A percentile compares a stretch with the other conserved stretches of the same genome.
Conservation (phyloP, 2,329 filamentous ascomycete genomes). For the Sporothrix protearum region DNA sequence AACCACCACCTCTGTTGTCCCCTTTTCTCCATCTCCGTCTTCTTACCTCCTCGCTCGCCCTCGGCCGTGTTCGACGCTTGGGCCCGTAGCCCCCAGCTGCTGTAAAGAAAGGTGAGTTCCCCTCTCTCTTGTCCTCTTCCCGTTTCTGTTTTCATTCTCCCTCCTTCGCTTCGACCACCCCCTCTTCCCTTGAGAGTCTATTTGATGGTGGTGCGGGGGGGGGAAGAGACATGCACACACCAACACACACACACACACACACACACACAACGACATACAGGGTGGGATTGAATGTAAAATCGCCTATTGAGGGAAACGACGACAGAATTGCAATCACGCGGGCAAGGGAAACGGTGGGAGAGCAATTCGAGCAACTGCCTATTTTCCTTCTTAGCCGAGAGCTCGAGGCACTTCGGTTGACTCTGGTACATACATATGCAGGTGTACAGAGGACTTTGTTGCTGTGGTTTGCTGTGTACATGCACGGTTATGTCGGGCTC, state of each 20-base stretch:
- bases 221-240: neutral
- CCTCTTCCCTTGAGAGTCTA: neutral
- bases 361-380: neutral
- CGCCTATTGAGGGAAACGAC: neutral
- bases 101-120: neutral
- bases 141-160: neutral
- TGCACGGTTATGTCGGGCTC: neutral
- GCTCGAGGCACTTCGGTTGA: neutral
- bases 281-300: neutral
- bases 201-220: conserved; percentile 12
- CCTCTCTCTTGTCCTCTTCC: neutral
- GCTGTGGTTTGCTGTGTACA: neutral
- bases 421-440: neutral
- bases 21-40: neutral
- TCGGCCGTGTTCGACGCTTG: neutral
- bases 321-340: neutral
- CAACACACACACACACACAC: too few relatives aligned
- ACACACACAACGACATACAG: too few relatives aligned
- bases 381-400: neutral
- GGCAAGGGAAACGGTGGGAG: neutral
- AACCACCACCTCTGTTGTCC: neutral
- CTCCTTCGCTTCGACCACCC: neutral
- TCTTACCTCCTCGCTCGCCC: neutral
- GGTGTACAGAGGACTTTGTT: neutral
- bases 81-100: neutral